Percentiles rank a stretch among this genome's conserved stretches.
These are phyloP conservation scores for Blakeslea trispora DNA, from an alignment of 371 early-diverging fungal species.

Conservation along the genomic window DNA sequence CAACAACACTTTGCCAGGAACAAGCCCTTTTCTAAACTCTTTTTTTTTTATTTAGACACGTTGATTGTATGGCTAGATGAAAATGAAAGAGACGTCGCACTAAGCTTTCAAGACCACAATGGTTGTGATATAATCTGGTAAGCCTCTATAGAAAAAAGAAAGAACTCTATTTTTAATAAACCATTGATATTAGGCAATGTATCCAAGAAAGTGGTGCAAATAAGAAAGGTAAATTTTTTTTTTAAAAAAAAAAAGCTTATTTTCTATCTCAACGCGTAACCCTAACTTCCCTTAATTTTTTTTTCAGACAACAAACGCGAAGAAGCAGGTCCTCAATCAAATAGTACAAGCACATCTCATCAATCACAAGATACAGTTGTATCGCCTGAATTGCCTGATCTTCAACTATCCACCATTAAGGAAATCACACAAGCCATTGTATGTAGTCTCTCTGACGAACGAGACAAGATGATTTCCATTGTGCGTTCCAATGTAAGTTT, in stretches of 20 bases:
- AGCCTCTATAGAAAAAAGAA: slow-evolving; percentile 14
- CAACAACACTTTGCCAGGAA: too few relatives aligned
- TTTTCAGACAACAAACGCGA: too few relatives aligned
- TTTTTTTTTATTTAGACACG: slow-evolving; percentile 63
- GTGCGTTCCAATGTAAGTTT: too few relatives aligned
- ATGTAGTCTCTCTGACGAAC: too few relatives aligned
- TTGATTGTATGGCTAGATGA: slow-evolving; percentile 93
- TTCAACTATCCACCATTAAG: too few relatives aligned
- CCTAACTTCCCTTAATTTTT: too few relatives aligned
- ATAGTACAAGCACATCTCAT: neutral
- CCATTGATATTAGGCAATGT: slow-evolving; percentile 8
- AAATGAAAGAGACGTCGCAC: slow-evolving; percentile 75
- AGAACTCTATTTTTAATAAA: neutral
- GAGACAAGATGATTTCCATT: too few relatives aligned
- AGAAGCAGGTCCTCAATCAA: too few relatives aligned
- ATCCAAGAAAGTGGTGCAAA: slow-evolving; percentile 17
- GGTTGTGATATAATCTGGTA: slow-evolving; percentile 86
- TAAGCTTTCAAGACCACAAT: slow-evolving; percentile 87
- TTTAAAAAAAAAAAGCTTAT: too few relatives aligned
- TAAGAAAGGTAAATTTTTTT: slow-evolving; percentile 9
- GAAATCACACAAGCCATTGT: too few relatives aligned
- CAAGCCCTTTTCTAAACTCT: neutral
- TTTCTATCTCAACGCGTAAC: too few relatives aligned
- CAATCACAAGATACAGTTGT: neutral
- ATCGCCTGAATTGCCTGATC: neutral